Evolutionary conservation across 179 eudicot genomes (phyloP), one percentile per base, ranked within the genome.

Genomic region (Nepenthes alata): DNA sequence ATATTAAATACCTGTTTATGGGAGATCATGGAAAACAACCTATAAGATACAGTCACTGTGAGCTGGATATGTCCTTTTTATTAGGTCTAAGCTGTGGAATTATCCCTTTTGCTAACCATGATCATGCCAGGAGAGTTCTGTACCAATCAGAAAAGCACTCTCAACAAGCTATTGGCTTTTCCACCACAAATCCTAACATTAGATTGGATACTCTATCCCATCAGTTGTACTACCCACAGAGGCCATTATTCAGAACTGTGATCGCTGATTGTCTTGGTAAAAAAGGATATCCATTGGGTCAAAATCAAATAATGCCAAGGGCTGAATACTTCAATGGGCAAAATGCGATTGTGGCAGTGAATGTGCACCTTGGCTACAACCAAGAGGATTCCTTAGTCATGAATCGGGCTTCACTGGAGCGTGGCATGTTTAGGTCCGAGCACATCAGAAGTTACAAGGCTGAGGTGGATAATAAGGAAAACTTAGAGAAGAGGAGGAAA

Each of bases 301-400:
- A 68, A n/a, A 79, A 66, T 45, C 78, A 76, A 35, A 73, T 75
- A 56, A 59, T 81, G 47, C 81, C 95, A 0, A 83, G 75, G 69
- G 86, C 88, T 0, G 96, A 93, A 54, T 86, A 69, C 49, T 89
- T 71, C 72, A 93, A 93, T 61, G 95, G 98, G 2, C 98, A 93
- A 74, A 89, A 84, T 84, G 98, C 90, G 36, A 93, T 93, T 66
- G 93, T 89, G 76, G 96, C 98, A 1, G 96, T 89, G 2, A 93
- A 93, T 70, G 96, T 86, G 36, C 98, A 93, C 65, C 76, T 86
- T 36, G 96, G 98, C 4, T 93, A 86, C 58, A 93, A 93, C 70
- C 98, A 93, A 74, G 98, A 89, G 70, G 98, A 93, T 74, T 93
- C 98, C 0, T 41, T 89, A 63, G 98, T 93, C 5, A 93, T 93